These are phyloP conservation scores for Kazachstania sp. DNA, from an alignment of 1,139 yeast species.

Conservation along the genomic window DNA sequence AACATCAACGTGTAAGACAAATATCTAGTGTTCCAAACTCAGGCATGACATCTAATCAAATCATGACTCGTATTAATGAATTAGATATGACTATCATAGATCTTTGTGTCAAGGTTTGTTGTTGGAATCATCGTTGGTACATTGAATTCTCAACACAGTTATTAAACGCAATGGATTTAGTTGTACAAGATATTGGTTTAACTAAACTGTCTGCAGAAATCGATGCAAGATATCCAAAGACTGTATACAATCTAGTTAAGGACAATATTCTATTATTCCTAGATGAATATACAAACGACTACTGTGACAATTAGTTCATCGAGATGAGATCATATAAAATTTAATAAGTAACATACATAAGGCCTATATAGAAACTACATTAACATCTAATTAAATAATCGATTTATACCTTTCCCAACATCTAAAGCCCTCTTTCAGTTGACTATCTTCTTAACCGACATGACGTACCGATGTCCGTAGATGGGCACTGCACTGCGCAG, in stretches of 20 bases:
- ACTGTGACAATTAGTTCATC: slow-evolving; percentile 18
- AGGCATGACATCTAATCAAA: slow-evolving; percentile 29
- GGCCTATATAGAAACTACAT: too few species aligned
- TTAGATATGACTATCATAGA: slow-evolving; percentile 60
- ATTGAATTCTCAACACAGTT: slow-evolving; percentile 74
- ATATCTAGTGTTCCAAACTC: slow-evolving; percentile 15
- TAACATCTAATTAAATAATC: too few species aligned
- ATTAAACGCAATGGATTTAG: slow-evolving; percentile 44
- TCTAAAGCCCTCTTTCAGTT: too few species aligned
- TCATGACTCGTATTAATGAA: slow-evolving; percentile 39
- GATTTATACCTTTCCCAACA: too few species aligned
- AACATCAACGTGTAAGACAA: slow-evolving; percentile 27
- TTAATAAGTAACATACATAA: too few species aligned
- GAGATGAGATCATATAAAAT: too few species aligned
- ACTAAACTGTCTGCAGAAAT: slow-evolving; percentile 68
- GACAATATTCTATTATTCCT: slow-evolving; percentile 28
- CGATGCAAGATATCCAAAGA: slow-evolving; percentile 56
- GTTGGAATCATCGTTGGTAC: slow-evolving; percentile 98
- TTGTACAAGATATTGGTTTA: slow-evolving; percentile 69
- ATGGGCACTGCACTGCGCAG: too few species aligned
- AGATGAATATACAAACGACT: slow-evolving; percentile 22
- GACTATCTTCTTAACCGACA: too few species aligned
- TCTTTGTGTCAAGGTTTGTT: slow-evolving; percentile 63
- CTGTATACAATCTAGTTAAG: slow-evolving; percentile 31
- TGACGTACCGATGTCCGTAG: too few species aligned